Evolutionary conservation across 2,329 filamentous ascomycete genomes (phyloP).

Genomic region (Pseudomassariella vexata): DNA sequence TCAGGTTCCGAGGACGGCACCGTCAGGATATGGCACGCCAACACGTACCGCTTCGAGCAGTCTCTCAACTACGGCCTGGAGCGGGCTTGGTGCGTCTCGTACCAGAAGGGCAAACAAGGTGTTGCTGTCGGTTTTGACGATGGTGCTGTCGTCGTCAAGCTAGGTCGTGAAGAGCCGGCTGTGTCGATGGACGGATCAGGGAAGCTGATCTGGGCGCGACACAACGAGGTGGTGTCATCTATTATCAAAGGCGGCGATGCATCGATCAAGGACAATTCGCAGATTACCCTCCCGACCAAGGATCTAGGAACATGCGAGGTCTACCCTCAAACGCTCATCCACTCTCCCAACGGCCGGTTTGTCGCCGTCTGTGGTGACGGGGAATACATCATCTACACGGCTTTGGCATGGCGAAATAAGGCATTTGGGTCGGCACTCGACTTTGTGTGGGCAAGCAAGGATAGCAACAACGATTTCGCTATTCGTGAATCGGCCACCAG

Average conservation of each 20-base stretch:
- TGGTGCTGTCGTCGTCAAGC: constrained; percentile 94
- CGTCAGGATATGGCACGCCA: constrained; percentile 97
- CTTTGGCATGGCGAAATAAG: constrained; percentile 94
- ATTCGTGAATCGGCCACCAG: constrained; percentile 92
- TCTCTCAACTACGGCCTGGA: constrained; percentile 94
- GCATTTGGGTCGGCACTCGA: constrained; percentile 92
- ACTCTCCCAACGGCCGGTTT: constrained; percentile 93
- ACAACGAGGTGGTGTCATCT: constrained; percentile 90
- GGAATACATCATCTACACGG: constrained; percentile 98
- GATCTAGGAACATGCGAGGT: constrained; percentile 95
- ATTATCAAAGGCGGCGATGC: constrained; percentile 89
- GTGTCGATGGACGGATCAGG: constrained; percentile 96
- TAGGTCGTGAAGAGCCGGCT: constrained; percentile 93
- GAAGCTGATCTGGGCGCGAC: constrained; percentile 92
- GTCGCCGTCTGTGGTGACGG: constrained; percentile 82
- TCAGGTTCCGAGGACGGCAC: constrained; percentile 97
- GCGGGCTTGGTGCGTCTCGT: constrained; percentile 94
- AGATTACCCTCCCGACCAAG: constrained; percentile 82
- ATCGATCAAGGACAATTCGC: constrained; percentile 79
- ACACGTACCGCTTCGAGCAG: constrained; percentile 93
- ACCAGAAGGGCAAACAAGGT: constrained; percentile 90
- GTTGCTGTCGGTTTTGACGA: constrained; percentile 96
- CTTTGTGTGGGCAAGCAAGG: constrained; percentile 95
- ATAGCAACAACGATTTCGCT: constrained; percentile 97
- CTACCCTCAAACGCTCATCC: constrained; percentile 88